Evolutionary conservation across 441 rosid species (phyloP).

Genomic region (Geranium incanum): DNA sequence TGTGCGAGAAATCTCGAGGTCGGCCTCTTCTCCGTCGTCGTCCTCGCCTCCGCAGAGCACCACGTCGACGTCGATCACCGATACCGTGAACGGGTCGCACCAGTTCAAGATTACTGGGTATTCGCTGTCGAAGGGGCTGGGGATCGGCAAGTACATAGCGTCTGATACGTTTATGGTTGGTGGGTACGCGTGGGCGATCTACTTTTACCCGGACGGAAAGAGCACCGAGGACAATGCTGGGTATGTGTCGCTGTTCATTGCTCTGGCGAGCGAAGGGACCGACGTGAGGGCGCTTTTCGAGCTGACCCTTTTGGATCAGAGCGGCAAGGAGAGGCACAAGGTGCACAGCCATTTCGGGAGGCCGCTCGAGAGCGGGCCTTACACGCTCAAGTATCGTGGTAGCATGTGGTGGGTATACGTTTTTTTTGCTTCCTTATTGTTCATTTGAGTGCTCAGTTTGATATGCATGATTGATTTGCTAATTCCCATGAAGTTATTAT

Average conservation of each 20-base stretch:
- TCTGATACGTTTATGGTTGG: slow-evolving; percentile 82
- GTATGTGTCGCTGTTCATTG: slow-evolving; percentile 78
- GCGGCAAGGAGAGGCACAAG: slow-evolving; percentile 78
- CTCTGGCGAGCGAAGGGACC: slow-evolving; percentile 87
- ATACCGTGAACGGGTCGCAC: slow-evolving; percentile 85
- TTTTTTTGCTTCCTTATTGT: background rate
- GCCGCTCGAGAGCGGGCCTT: slow-evolving; percentile 87
- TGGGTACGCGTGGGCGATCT: slow-evolving; percentile 89
- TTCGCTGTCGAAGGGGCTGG: slow-evolving; percentile 76
- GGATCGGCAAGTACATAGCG: slow-evolving; percentile 75
- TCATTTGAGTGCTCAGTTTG: background rate
- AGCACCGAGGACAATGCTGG: slow-evolving; percentile 77
- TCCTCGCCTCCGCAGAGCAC: slow-evolving; percentile 26
- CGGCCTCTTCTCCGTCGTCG: slow-evolving; percentile 24
- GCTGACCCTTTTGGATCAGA: slow-evolving; percentile 84
- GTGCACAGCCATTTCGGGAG: slow-evolving; percentile 96
- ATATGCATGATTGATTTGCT: background rate
- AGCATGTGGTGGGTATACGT: slow-evolving; percentile 81
- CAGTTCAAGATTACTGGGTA: slow-evolving; percentile 77
- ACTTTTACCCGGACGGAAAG: slow-evolving; percentile 96
- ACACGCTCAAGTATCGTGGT: slow-evolving; percentile 87
- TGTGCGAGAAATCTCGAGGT: slow-evolving; percentile 32
- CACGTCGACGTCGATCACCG: slow-evolving; percentile 63
- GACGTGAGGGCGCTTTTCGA: slow-evolving; percentile 94
- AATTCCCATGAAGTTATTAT: background rate